Base-by-base conservation (phyloP, 352 stramenopile species). In the Globisporangium nodosum region DNA sequence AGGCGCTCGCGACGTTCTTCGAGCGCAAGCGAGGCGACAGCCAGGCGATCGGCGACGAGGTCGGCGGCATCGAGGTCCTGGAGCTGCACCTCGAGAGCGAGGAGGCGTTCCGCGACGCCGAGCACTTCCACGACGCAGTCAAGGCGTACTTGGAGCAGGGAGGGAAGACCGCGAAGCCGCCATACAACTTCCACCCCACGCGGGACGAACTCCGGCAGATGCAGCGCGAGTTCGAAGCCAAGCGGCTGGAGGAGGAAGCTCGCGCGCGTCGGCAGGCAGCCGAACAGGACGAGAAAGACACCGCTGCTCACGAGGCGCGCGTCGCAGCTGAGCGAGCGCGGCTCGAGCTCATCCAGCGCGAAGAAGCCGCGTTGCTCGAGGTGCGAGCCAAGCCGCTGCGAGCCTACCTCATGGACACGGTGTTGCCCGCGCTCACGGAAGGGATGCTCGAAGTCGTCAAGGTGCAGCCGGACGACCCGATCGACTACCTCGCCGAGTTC, bases 381-480 rank as follows among this genome's bases (percentile, higher is more conserved):
- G 74, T 76, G 7, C 82, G 84, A 8, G 85, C 87, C 11, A 91
- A 94, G 57, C 85, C 87, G 11, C 60, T 94, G 49, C 74, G 83
- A 5, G 75, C 77, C 24, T 96, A 91, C 64, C 69, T 96, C 16
- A 90, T 94, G 78, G 75, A 94, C 63, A 89, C 80, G 0, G 84
- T 95, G 42, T 73, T 96, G 24, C 85, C 87, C 27, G 81, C 81
- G 12, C 72, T 96, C 21, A 94, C 86, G 0, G 76, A 92, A 68
- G 83, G 81, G 9, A 91, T 96, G 76, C 72, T 95, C 20, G 83
- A 96, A 66, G 76, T 93, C n/a, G 82, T 90, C 60, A 89, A 91
- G 33, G 80, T 92, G 42, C 81, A 94, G 68, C 85, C 86, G 0
- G 73, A 85, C 20, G 85, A 96, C 56, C 86, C 88, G 40, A 90